Base-by-base conservation (phyloP, 2,329 filamentous ascomycete genomes). In the Fusarium virguliforme region DNA sequence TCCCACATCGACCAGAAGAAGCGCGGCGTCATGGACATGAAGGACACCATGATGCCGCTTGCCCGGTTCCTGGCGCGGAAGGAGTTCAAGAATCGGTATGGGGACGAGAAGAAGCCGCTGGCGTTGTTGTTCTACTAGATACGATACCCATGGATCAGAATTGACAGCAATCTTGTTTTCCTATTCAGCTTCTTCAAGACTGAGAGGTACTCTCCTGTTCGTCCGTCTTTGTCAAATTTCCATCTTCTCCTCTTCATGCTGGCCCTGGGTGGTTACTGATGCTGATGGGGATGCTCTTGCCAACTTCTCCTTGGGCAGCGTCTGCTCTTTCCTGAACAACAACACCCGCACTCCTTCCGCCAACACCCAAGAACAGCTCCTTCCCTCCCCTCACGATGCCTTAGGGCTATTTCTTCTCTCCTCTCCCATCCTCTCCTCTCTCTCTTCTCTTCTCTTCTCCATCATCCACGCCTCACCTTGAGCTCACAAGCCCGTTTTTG, bases 1-100 rank as follows among this genome's bases (percentile, higher is more conserved):
- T 97, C 94, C 8, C 92, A 97, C 78, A 93, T 98, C 72, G 95
- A 99, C 81, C 90, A 93, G 81, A 99, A 99, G 87, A 97, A 97
- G 85, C 88, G 95, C 51, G 94, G 94, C 0, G 89, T 99, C 70
- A 89, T 97, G 80, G 96, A 98, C 78, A 98, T 98, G 94, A 94
- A 93, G 80, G 96, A 99, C 67, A 94, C 94, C 0, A 91, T 95
- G 83, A 86, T 94, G 76, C 93, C 94, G 7, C 86, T 98, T 53
- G 88, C 94, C 50, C 88, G 89, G 67, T 89, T 97, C 78, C 83
- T 99, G 56, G 88, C 91, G 35, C 86, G 90, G 61, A 83, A 88
- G 15, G 90, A 93, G 75, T 87, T 98, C 73, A 91, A 90, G 79
- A 89, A 90, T 56, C 86, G 90, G 69, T 97, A 94, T 76, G 84